These are phyloP conservation scores for Talinum fruticosum DNA, from an alignment of 148 eudicot genomes.

Conservation along the genomic window DNA sequence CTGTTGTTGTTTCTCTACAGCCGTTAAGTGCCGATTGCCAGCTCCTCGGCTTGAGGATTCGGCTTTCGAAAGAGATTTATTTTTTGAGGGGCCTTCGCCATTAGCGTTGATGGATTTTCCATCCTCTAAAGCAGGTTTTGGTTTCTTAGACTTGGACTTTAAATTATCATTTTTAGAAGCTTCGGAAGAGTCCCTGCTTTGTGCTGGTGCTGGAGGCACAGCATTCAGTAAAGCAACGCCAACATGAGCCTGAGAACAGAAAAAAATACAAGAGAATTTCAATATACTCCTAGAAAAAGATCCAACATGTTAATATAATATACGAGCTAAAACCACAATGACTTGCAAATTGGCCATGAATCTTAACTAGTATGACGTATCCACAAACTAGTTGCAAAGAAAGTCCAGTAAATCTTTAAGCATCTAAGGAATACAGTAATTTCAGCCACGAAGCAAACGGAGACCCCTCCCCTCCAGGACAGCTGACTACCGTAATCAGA, in stretches of 20 bases:
- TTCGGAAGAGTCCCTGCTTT: constrained; percentile 41
- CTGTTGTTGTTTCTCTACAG: constrained; percentile 70
- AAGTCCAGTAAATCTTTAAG: not conserved
- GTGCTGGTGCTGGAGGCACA: constrained; percentile 51
- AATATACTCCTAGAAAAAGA: not conserved
- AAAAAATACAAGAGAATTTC: not conserved
- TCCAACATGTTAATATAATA: not conserved
- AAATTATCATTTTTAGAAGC: constrained; percentile 43
- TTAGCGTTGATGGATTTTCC: constrained; percentile 35
- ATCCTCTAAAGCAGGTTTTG: constrained; percentile 43
- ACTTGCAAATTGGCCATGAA: not conserved
- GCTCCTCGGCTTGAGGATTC: constrained; percentile 48
- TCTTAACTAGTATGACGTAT: not conserved
- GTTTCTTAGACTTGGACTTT: constrained; percentile 60
- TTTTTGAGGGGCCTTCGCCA: constrained; percentile 57
- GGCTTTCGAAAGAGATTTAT: constrained; percentile 34
- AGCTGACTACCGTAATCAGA: not conserved
- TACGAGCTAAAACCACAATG: not conserved
- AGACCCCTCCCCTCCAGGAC: not conserved
- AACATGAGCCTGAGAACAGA: constrained; percentile 67
- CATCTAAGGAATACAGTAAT: not conserved
- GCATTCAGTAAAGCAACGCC: constrained; percentile 91
- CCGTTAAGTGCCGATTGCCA: constrained; percentile 55
- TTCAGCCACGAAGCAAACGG: not conserved
- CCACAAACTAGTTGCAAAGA: not conserved